phyloP scores from a whole-genome alignment of 371 early-diverging fungal genomes.

The Mucor circinelloides region DNA sequence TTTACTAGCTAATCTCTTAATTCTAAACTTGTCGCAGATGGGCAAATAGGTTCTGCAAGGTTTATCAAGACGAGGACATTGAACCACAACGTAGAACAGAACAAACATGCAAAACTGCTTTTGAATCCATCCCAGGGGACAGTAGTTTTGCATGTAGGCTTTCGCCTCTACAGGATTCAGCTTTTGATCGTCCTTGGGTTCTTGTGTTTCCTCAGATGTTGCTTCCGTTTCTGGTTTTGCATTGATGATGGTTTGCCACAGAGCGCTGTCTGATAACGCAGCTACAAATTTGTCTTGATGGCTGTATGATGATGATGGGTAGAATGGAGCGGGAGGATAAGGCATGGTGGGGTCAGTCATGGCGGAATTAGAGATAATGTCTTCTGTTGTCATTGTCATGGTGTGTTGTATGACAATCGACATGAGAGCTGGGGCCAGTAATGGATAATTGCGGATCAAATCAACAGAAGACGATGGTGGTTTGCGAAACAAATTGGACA shows the following conservation, averaged over 20 bases:
- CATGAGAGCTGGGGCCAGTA: constrained; percentile 25
- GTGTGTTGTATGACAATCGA: constrained; percentile 23
- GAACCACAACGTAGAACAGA: constrained; percentile 30
- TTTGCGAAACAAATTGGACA: constrained; percentile 9
- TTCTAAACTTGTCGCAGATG: constrained; percentile 36
- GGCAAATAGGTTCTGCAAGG: constrained; percentile 34
- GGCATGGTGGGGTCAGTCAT: background rate
- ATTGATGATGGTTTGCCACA: background rate
- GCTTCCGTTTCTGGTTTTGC: background rate
- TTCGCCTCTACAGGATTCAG: background rate
- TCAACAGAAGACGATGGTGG: background rate
- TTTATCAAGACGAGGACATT: constrained; percentile 35
- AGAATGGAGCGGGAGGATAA: background rate
- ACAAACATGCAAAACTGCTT: constrained; percentile 39
- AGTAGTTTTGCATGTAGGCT: constrained; percentile 6
- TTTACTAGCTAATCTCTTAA: constrained; percentile 6
- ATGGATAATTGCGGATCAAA: constrained; percentile 14
- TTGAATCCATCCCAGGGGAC: constrained; percentile 38
- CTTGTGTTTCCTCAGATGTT: background rate
- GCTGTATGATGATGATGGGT: background rate
- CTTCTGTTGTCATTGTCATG: constrained; percentile 24
- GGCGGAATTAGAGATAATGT: constrained; percentile 4
- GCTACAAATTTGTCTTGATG: background rate
- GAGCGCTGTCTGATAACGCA: background rate
- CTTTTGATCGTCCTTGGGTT: background rate